phyloP scores from a whole-genome alignment of 495 filamentous ascomycete genomes.

The Endocarpon pusillum region DNA sequence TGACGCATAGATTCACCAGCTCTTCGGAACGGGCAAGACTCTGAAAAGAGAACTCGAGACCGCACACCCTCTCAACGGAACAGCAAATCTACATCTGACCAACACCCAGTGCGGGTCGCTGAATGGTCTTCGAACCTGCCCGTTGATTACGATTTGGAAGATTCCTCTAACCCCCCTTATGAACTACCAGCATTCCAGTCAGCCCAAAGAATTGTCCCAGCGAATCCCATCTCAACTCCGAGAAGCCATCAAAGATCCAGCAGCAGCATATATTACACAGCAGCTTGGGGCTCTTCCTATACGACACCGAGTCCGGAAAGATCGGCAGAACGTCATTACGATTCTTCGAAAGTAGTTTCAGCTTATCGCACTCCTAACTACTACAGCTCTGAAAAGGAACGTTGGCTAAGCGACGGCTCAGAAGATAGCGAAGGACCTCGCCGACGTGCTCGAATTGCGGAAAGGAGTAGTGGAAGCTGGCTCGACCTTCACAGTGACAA shows the following conservation, averaged over 20 bases:
- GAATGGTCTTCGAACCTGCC: conserved; percentile 2
- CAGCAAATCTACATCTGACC: neutral
- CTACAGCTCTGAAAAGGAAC: neutral
- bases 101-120: neutral
- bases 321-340: conserved; percentile 3
- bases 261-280: conserved; percentile 41
- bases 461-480: neutral
- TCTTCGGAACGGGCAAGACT: neutral
- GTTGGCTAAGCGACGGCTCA: neutral
- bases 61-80: neutral
- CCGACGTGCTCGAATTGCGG: neutral
- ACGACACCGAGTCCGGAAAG: conserved; percentile 33
- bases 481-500: neutral
- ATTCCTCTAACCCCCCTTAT: neutral
- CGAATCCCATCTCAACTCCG: no score
- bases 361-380: conserved; percentile 1
- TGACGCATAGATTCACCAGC: neutral
- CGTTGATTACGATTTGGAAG: conserved; percentile 1
- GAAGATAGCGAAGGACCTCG: neutral
- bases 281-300: conserved; percentile 63
- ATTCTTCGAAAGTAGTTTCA: conserved; percentile 4
- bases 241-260: conserved; percentile 7
- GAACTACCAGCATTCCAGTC: conserved; percentile 2
- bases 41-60: neutral
- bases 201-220: no score